Evolutionary conservation across 2,329 filamentous ascomycete genomes (phyloP).

Genomic region (Phaeophleospora eucalypticola): DNA sequence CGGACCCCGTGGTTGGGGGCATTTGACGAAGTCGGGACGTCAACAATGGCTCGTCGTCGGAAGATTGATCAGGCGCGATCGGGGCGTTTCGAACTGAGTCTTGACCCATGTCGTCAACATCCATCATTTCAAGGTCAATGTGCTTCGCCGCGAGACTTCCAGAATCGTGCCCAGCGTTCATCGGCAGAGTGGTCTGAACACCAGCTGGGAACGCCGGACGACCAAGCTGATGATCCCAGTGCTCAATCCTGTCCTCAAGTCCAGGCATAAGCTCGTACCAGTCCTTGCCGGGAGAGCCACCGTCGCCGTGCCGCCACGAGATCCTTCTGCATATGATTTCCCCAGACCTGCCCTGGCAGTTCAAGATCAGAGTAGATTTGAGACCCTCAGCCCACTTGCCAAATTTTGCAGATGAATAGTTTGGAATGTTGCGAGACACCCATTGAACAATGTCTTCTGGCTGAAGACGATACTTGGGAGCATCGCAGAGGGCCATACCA

Average conservation of each 20-base stretch:
- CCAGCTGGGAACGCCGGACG: constrained; percentile 7
- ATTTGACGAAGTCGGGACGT: too few species aligned
- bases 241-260: constrained; percentile 16
- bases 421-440: constrained; percentile 29
- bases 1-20: too few species aligned
- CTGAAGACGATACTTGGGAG: constrained; percentile 21
- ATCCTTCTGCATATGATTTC: background rate
- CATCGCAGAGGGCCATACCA: constrained; percentile 29
- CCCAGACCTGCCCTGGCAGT: constrained; percentile 9
- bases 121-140: background rate
- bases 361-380: constrained; percentile 14
- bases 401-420: constrained; percentile 13
- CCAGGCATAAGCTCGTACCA: constrained; percentile 23
- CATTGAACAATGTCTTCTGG: constrained; percentile 21
- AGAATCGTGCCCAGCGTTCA: background rate
- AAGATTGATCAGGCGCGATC: too few species aligned
- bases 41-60: too few species aligned
- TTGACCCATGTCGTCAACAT: background rate
- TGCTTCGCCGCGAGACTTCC: too few species aligned
- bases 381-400: constrained; percentile 18
- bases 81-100: too few species aligned
- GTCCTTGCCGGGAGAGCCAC: background rate
- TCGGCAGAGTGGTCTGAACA: too few species aligned
- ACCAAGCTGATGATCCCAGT: constrained; percentile 25
- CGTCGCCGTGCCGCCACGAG: constrained; percentile 3